phyloP scores from a whole-genome alignment of 1,139 yeast genomes.

The Zygoascus hellenicus region DNA sequence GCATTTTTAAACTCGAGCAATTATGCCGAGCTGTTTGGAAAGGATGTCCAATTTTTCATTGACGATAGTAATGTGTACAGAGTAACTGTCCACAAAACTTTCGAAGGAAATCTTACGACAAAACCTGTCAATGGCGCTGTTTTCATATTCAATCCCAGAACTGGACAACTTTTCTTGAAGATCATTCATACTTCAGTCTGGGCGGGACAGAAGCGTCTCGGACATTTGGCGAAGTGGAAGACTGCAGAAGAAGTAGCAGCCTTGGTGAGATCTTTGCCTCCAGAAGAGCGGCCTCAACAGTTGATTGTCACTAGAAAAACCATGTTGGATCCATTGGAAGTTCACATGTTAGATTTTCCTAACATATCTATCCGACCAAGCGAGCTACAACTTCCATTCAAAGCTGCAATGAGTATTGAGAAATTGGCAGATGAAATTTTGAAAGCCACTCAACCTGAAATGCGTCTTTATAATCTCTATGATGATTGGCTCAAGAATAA shows the following conservation, averaged over 20 bases:
- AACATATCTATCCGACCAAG: slow-evolving; percentile 85
- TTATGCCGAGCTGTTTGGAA: slow-evolving; percentile 82
- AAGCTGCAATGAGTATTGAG: slow-evolving; percentile 76
- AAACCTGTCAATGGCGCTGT: slow-evolving; percentile 93
- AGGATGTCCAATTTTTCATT: slow-evolving; percentile 74
- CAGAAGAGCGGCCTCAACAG: slow-evolving; percentile 93
- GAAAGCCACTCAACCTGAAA: slow-evolving; percentile 87
- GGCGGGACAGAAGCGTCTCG: slow-evolving; percentile 94
- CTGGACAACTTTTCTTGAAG: slow-evolving; percentile 78
- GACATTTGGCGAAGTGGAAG: slow-evolving; percentile 96
- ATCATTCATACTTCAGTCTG: slow-evolving; percentile 92
- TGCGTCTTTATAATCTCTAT: slow-evolving; percentile 83
- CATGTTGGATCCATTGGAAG: slow-evolving; percentile 90
- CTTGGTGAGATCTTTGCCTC: slow-evolving; percentile 76
- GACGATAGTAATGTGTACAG: slow-evolving; percentile 94
- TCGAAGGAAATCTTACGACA: slow-evolving; percentile 88
- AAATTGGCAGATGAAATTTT: slow-evolving; percentile 73
- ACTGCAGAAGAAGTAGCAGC: slow-evolving; percentile 98
- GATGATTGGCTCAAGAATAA: slow-evolving; percentile 75
- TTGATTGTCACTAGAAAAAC: slow-evolving; percentile 87
- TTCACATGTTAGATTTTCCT: slow-evolving; percentile 95
- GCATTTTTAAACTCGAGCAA: slow-evolving; percentile 85
- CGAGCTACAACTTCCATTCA: slow-evolving; percentile 85
- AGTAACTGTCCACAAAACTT: slow-evolving; percentile 88
- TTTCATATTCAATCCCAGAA: slow-evolving; percentile 80